phyloP scores from a whole-genome alignment of 164 flowering plant genomes.

The Berberis thunbergii region DNA sequence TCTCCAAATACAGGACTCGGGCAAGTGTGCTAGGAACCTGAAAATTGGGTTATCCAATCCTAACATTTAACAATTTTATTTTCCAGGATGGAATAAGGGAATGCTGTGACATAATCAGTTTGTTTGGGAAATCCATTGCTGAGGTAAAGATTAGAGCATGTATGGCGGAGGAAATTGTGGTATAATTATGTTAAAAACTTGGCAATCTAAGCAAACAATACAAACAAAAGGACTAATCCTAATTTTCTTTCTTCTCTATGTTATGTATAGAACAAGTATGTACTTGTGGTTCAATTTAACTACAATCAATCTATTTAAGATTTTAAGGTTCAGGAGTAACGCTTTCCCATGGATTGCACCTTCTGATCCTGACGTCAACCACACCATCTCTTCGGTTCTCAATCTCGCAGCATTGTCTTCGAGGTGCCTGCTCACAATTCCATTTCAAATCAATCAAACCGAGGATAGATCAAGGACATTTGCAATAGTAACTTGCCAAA shows the following conservation, averaged over 20 bases:
- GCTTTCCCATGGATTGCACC: slow-evolving; percentile 28
- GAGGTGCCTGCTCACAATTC: slow-evolving; percentile 31
- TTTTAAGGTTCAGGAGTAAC: slow-evolving; percentile 7
- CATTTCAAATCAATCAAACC: slow-evolving; percentile 18
- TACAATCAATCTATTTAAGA: not conserved
- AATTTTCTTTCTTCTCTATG: too few relatives aligned
- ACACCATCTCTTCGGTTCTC: slow-evolving; percentile 9
- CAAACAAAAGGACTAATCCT: too few relatives aligned
- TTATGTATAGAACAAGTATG: too few relatives aligned
- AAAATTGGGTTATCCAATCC: not conserved
- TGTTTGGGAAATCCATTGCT: slow-evolving; percentile 9
- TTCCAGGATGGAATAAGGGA: slow-evolving; percentile 46
- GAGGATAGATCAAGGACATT: not conserved
- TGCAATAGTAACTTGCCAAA: slow-evolving; percentile 21
- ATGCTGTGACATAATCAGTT: slow-evolving; percentile 39
- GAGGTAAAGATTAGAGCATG: slow-evolving; percentile 36
- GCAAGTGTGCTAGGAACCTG: slow-evolving; percentile 9
- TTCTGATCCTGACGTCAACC: slow-evolving; percentile 32
- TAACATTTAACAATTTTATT: too few relatives aligned
- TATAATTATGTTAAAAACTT: slow-evolving; percentile 1
- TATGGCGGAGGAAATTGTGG: slow-evolving; percentile 31
- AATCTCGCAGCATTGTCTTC: slow-evolving; percentile 62
- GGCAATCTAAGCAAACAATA: too few relatives aligned
- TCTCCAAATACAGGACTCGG: slow-evolving; percentile 18
- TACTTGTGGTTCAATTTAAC: too few relatives aligned